Percentiles rank a stretch among this genome's conserved stretches.
Evolutionary conservation across 78 protist species (phyloP).

Genomic region (Dictyostelium intermedium): DNA sequence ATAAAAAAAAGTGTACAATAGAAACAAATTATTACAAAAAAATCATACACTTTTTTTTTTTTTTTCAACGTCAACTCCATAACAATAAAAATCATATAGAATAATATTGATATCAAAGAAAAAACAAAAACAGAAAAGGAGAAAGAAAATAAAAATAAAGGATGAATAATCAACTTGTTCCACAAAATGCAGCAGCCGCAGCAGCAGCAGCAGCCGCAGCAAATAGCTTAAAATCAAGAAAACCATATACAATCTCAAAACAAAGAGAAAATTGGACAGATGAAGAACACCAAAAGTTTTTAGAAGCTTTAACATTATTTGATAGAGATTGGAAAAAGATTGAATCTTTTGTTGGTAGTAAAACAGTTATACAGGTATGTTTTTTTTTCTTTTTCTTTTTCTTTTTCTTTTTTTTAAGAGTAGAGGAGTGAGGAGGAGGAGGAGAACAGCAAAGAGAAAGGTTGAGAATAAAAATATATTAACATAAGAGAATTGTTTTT

Average conservation of each 20-base stretch:
- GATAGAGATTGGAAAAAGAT: conserved; percentile 90
- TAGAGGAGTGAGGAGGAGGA: background rate
- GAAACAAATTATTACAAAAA: background rate
- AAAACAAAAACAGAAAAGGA: background rate
- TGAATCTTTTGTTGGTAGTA: conserved; percentile 82
- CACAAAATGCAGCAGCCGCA: background rate
- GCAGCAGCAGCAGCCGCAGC: background rate
- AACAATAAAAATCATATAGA: background rate
- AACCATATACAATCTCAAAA: conserved; percentile 84
- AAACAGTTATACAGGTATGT: conserved; percentile 78
- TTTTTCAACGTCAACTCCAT: background rate
- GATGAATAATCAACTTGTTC: conserved; percentile 24
- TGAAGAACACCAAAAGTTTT: conserved; percentile 80
- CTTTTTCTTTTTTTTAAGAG: background rate
- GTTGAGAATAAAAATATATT: no score
- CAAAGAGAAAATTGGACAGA: conserved; percentile 88
- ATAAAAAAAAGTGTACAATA: background rate
- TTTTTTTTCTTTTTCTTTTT: background rate
- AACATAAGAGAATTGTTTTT: no score
- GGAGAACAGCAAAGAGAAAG: no score
- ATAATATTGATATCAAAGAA: no score
- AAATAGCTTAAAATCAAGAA: conserved; percentile 44
- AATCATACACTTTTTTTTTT: background rate
- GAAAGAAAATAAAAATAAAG: background rate
- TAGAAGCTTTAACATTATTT: conserved; percentile 81